Conservation (phyloP, 371 early-diverging fungal species). For the Synchytrium microbalum region DNA sequence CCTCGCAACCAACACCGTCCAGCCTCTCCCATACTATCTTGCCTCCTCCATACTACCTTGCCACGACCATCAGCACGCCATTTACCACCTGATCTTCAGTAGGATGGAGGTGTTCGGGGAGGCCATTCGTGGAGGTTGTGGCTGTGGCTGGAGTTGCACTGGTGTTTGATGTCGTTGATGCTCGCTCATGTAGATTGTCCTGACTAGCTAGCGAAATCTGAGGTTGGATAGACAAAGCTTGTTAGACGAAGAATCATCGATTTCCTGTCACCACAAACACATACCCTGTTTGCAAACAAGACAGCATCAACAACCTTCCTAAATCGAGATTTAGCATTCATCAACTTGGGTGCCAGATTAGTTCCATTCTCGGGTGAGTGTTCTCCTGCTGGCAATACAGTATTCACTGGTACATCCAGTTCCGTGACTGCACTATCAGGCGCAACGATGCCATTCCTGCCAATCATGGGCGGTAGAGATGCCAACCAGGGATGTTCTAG, state of each 20-base stretch:
- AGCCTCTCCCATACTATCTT: too few relatives aligned
- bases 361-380: background rate
- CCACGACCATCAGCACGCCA: background rate
- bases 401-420: too few relatives aligned
- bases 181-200: background rate
- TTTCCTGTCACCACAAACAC: too few relatives aligned
- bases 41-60: too few relatives aligned
- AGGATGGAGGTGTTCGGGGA: too few relatives aligned
- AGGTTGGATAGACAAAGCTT: too few relatives aligned
- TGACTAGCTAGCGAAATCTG: background rate
- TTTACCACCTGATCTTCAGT: background rate
- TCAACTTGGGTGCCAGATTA: background rate
- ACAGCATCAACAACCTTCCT: background rate
- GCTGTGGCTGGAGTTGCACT: too few relatives aligned
- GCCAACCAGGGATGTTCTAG: constrained; percentile 23
- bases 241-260: too few relatives aligned
- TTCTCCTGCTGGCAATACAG: background rate
- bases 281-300: background rate
- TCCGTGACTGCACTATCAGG: background rate
- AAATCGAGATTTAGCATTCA: background rate
- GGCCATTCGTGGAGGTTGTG: too few relatives aligned
- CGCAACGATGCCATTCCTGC: background rate
- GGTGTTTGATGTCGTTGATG: too few relatives aligned
- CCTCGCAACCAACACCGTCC: too few relatives aligned
- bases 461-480: background rate